Base-by-base conservation (phyloP, 495 filamentous ascomycete genomes). In the Pseudomonodictys pantanalensis region DNA sequence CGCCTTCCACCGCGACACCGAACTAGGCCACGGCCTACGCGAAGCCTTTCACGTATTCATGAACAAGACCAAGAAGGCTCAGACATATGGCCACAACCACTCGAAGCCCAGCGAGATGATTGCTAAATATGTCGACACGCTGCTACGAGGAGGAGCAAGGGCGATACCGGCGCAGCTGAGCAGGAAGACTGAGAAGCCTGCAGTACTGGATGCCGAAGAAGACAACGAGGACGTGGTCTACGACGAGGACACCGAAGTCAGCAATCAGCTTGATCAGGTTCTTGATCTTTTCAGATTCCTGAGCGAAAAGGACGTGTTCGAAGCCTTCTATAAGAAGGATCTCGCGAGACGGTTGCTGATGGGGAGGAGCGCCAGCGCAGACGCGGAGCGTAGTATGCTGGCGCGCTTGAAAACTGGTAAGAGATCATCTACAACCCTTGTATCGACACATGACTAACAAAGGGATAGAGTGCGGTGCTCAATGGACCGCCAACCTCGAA, bases 321-420 rank as follows among this genome's bases (percentile, higher is more conserved):
- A 97, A 66, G 93, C 91, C 3, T 97, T 99, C 67, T 99, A 99
- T 79, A 97, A 97, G 78, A 93, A 90, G 57, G 92, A 96, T 68
- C 83, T 99, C 45, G 92, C 95, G 1, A 81, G 90, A 7, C 83
- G 93, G 25, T 76, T 99, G 22, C 77, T 99, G 38, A 88, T 97
- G 86, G 86, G 84, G 28, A 83, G 92, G 58, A 96, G 90, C 69
- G 93, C 93, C 10, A 95, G 89, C 67, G 86, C 89, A 18, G 95
- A 97, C 75, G 92, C 93, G 0, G 93, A 99, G 74, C 83, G 90
- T 58, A 95, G 86, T 75, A 99, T 97, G 95, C 79, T 97, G 25
- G 73, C 87, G 24, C 86, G 92, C 62, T 76, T 99, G 52, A 95
- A 92, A 76, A 90, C 84, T 52, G 83, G 83, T 86, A 70, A 35